phyloP scores from a whole-genome alignment of 1,284 basidiomycete genomes.

The Caloboletus firmus region DNA sequence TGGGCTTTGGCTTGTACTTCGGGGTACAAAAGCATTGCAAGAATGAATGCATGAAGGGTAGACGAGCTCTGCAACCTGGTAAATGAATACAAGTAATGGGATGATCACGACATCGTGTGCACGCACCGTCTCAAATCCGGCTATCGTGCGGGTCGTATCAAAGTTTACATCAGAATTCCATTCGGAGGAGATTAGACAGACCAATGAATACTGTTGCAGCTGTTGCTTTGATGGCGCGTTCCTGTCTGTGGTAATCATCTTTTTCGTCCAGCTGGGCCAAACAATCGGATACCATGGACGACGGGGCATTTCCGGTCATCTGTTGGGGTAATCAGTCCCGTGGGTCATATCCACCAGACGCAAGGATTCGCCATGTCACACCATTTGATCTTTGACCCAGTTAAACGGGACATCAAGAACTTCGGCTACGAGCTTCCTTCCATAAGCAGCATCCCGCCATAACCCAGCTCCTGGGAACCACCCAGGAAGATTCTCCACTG shows the following conservation, averaged over 20 bases:
- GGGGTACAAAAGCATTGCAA: conserved; percentile 42
- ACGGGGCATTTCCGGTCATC: conserved; percentile 18
- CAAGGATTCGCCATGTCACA: conserved; percentile 1
- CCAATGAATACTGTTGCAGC: conserved; percentile 27
- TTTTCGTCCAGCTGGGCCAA: conserved; percentile 17
- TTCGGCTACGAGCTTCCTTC: conserved; percentile 9
- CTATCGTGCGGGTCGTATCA: conserved; percentile 10
- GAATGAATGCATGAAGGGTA: conserved; percentile 29
- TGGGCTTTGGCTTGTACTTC: conserved; percentile 36
- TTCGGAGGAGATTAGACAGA: conserved; percentile 2
- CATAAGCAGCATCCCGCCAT: conserved; percentile 31
- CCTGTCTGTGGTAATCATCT: conserved; percentile 15
- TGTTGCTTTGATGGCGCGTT: conserved; percentile 25
- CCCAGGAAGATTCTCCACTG: conserved; percentile 42
- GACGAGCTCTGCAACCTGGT: conserved; percentile 25
- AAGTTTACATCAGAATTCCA: not conserved
- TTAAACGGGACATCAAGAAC: conserved; percentile 28
- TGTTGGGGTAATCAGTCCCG: not conserved
- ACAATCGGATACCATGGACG: conserved; percentile 29
- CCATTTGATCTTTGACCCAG: conserved; percentile 22
- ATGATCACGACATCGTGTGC: not conserved
- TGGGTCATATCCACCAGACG: not conserved
- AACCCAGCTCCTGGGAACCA: conserved; percentile 46
- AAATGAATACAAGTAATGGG: not conserved
- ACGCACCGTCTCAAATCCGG: conserved; percentile 31